phyloP scores from a whole-genome alignment of 2,329 filamentous ascomycete genomes.

The Nigrospora osmanthi region DNA sequence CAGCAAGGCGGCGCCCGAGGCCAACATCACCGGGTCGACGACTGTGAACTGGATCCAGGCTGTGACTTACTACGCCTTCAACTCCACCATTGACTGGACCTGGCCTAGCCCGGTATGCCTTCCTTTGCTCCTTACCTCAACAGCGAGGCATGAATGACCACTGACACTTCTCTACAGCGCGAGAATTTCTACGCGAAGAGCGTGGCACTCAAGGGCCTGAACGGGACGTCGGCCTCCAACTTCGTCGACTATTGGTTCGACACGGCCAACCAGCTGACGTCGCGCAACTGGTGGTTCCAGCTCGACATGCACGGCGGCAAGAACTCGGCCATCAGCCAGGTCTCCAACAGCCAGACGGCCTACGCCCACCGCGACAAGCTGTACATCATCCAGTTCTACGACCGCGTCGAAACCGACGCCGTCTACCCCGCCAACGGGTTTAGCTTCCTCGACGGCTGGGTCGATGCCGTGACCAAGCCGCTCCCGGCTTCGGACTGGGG shows the following conservation, averaged over 20 bases:
- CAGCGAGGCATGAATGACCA: background rate
- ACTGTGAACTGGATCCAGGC: constrained; percentile 21
- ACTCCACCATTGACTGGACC: constrained; percentile 13
- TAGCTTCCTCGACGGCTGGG: constrained; percentile 19
- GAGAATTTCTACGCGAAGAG: constrained; percentile 35
- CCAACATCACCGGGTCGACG: constrained; percentile 21
- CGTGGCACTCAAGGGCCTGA: constrained; percentile 28
- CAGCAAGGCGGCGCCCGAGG: constrained; percentile 23
- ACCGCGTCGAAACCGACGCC: constrained; percentile 21
- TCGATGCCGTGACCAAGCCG: constrained; percentile 11
- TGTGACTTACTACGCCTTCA: constrained; percentile 22
- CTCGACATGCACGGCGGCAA: constrained; percentile 32
- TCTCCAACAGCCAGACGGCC: constrained; percentile 20
- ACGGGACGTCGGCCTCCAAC: constrained; percentile 21
- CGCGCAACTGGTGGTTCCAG: constrained; percentile 31
- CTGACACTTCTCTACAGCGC: constrained; percentile 20
- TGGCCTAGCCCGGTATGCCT: constrained; percentile 17
- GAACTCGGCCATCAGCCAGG: constrained; percentile 25
- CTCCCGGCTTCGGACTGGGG: constrained; percentile 14
- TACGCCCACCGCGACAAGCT: constrained; percentile 37
- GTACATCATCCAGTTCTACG: constrained; percentile 40
- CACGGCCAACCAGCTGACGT: constrained; percentile 23
- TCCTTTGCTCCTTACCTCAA: no score
- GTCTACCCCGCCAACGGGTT: constrained; percentile 18
- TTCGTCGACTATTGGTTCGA: constrained; percentile 33